These are phyloP conservation scores for Heteromeles arbutifolia DNA, from an alignment of 306 rosid genomes.

Conservation along the genomic window DNA sequence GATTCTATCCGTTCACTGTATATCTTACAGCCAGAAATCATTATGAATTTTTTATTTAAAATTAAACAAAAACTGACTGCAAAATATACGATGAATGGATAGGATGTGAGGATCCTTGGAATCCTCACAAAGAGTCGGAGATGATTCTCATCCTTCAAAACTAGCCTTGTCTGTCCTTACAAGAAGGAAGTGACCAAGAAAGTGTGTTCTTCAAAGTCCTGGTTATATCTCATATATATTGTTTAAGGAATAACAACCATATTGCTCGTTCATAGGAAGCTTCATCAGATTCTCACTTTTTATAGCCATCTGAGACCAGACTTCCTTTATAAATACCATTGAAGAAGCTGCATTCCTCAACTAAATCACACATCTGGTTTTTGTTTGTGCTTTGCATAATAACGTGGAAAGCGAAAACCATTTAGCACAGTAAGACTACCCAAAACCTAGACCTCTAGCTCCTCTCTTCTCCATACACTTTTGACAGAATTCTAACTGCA, in stretches of 20 bases:
- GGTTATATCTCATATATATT: neutral
- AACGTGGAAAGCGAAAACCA: neutral
- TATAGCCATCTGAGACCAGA: neutral
- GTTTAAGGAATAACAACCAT: neutral
- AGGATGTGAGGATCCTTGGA: too few relatives aligned
- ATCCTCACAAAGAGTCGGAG: too few relatives aligned
- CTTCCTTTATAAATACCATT: conserved; percentile 3
- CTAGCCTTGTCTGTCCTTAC: neutral
- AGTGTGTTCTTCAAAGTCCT: neutral
- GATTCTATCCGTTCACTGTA: too few relatives aligned
- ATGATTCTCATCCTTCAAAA: too few relatives aligned
- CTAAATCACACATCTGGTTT: neutral
- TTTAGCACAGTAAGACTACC: neutral
- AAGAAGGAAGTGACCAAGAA: neutral
- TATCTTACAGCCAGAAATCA: too few relatives aligned
- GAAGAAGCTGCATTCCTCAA: neutral
- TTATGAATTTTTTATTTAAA: too few relatives aligned
- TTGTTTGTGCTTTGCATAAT: neutral
- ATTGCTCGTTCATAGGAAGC: conserved; percentile 12
- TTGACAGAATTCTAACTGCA: neutral
- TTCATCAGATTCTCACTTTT: neutral
- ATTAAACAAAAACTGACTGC: too few relatives aligned
- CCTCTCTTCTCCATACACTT: neutral
- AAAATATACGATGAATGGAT: too few relatives aligned
- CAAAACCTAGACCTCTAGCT: neutral